Evolutionary conservation across 768 basidiomycete genomes (phyloP).

Genomic region (Phanerochaete carnosa): DNA sequence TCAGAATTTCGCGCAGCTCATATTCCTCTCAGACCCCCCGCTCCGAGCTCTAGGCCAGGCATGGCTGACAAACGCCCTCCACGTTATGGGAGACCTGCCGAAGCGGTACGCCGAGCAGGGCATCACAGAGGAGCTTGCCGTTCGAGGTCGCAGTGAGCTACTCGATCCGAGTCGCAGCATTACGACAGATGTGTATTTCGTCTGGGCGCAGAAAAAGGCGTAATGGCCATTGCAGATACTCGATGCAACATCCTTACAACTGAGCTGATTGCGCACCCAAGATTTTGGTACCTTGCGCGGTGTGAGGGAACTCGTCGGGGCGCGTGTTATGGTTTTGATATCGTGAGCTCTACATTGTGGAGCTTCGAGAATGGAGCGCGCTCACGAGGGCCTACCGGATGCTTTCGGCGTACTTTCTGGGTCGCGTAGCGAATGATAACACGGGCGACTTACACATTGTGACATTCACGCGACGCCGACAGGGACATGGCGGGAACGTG

Average conservation of each 20-base stretch:
- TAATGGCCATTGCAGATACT: background rate
- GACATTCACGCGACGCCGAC: too few relatives aligned
- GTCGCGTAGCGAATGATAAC: too few relatives aligned
- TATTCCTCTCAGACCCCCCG: background rate
- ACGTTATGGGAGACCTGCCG: background rate
- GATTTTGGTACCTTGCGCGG: too few relatives aligned
- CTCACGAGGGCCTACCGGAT: too few relatives aligned
- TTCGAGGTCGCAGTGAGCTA: background rate
- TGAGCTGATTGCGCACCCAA: too few relatives aligned
- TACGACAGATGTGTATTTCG: slow-evolving; percentile 6
- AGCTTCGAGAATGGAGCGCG: too few relatives aligned
- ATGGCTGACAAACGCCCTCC: background rate
- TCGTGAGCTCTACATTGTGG: too few relatives aligned
- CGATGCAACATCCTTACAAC: background rate
- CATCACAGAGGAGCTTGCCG: background rate
- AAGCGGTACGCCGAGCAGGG: background rate
- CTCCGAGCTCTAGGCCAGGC: background rate
- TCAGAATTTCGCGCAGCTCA: background rate
- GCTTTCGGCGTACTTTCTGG: too few relatives aligned
- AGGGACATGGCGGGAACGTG: too few relatives aligned
- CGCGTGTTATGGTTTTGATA: too few relatives aligned
- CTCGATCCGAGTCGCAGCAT: background rate
- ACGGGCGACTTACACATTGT: too few relatives aligned
- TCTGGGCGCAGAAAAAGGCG: background rate
- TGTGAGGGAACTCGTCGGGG: too few relatives aligned